phyloP scores from a whole-genome alignment of 257 asterid genomes.

The Cinchona pubescens region DNA sequence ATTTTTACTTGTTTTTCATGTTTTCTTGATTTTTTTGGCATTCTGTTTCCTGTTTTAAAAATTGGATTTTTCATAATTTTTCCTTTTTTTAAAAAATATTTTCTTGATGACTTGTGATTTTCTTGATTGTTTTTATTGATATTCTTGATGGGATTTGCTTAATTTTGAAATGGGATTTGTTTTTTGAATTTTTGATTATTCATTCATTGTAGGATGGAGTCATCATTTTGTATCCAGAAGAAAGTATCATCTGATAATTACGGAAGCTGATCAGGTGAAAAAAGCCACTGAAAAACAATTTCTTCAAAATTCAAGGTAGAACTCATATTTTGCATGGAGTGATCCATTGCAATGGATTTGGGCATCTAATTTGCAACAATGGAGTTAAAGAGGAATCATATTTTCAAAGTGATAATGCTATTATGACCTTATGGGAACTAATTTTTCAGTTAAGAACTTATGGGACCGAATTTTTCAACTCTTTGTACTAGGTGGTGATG shows the following conservation, averaged over 20 bases:
- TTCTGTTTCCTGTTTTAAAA: too few species aligned
- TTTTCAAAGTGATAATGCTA: constrained; percentile 37
- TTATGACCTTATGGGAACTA: too few species aligned
- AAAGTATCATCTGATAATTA: constrained; percentile 67
- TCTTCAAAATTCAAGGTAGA: constrained; percentile 31
- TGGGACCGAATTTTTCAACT: constrained; percentile 65
- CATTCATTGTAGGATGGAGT: constrained; percentile 76
- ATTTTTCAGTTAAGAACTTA: too few species aligned
- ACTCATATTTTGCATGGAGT: constrained; percentile 57
- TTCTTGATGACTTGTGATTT: background rate
- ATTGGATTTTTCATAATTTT: too few species aligned
- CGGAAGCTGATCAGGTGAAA: constrained; percentile 47
- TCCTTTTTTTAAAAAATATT: too few species aligned
- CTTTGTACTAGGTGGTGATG: constrained; percentile 62
- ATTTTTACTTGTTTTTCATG: background rate
- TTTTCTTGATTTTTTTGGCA: too few species aligned
- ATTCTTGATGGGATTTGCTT: background rate
- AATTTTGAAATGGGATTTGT: constrained; percentile 3
- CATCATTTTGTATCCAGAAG: constrained; percentile 78
- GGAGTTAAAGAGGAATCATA: constrained; percentile 36
- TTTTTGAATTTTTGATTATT: background rate
- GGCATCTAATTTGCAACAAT: constrained; percentile 63
- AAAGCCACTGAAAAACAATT: constrained; percentile 35
- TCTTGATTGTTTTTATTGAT: background rate
- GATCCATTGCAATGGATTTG: constrained; percentile 79